These are phyloP conservation scores for Paramecium sexaurelia DNA, from an alignment of 73 alveolate genomes.

Conservation along the genomic window DNA sequence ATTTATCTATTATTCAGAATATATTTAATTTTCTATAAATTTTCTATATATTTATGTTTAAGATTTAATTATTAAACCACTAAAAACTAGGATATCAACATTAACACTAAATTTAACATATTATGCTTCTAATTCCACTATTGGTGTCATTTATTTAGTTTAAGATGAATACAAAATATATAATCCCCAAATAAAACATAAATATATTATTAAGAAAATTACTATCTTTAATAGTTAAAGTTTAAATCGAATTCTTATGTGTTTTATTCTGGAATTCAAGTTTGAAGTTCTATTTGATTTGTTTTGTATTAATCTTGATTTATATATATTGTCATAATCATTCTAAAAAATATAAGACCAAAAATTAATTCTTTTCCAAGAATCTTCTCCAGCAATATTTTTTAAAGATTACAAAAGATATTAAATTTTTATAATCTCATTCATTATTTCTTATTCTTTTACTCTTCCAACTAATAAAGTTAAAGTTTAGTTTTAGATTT, in stretches of 20 bases:
- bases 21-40: not conserved
- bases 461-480: constrained; percentile 22
- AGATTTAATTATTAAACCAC: not conserved
- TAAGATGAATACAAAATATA: not conserved
- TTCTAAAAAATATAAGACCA: not conserved
- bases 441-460: not conserved
- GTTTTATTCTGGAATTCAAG: not conserved
- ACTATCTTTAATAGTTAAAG: not conserved
- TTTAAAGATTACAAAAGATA: not conserved
- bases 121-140: not conserved
- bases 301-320: not conserved
- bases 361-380: constrained; percentile 27
- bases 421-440: not conserved
- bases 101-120: not conserved
- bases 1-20: not conserved
- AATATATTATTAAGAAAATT: not conserved
- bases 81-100: not conserved
- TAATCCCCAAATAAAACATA: not conserved
- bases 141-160: not conserved
- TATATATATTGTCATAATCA: not conserved
- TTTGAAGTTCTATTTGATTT: not conserved
- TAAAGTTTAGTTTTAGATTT: not conserved
- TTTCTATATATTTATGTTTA: not conserved
- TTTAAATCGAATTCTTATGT: not conserved
- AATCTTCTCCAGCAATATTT: constrained; percentile 4